Evolutionary conservation across 352 stramenopile species (phyloP).

Genomic region (Phytopythium montanum): DNA sequence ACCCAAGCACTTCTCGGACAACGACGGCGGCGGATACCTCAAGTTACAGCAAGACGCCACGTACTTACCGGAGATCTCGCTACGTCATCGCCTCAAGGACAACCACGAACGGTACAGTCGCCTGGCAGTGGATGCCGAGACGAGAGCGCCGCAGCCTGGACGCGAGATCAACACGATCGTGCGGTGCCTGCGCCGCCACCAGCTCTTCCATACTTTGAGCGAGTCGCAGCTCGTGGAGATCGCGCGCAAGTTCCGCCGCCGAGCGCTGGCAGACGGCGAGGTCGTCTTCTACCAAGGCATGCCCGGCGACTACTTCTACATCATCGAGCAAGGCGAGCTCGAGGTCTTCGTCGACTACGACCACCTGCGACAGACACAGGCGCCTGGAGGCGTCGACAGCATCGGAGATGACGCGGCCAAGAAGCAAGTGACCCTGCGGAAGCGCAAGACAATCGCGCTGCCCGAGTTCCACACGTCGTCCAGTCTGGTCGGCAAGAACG

Average conservation of each 20-base stretch:
- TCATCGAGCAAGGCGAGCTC: constrained; percentile 72
- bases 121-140: constrained; percentile 25
- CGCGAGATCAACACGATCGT: constrained; percentile 52
- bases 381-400: constrained; percentile 13
- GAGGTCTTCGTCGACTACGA: constrained; percentile 86
- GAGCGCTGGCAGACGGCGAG: constrained; percentile 48
- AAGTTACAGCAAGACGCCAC: constrained; percentile 74
- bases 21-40: constrained; percentile 53
- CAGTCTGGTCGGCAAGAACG: constrained; percentile 51
- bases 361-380: constrained; percentile 44
- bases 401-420: constrained; percentile 9
- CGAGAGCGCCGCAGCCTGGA: constrained; percentile 23
- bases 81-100: constrained; percentile 34
- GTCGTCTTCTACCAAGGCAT: constrained; percentile 85
- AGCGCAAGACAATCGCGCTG: constrained; percentile 66
- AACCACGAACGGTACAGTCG: constrained; percentile 27
- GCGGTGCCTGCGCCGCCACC: constrained; percentile 64
- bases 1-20: constrained; percentile 80
- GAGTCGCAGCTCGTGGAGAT: constrained; percentile 59
- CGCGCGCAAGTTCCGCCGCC: constrained; percentile 55
- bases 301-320: constrained; percentile 76
- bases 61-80: constrained; percentile 68
- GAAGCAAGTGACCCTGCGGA: constrained; percentile 29
- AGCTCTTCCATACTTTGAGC: constrained; percentile 77
- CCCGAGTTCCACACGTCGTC: constrained; percentile 67